Percentiles rank a stretch among this genome's conserved stretches.
Conservation (phyloP, 140 eudicot genomes). For the Erigeron philadelphicus region DNA sequence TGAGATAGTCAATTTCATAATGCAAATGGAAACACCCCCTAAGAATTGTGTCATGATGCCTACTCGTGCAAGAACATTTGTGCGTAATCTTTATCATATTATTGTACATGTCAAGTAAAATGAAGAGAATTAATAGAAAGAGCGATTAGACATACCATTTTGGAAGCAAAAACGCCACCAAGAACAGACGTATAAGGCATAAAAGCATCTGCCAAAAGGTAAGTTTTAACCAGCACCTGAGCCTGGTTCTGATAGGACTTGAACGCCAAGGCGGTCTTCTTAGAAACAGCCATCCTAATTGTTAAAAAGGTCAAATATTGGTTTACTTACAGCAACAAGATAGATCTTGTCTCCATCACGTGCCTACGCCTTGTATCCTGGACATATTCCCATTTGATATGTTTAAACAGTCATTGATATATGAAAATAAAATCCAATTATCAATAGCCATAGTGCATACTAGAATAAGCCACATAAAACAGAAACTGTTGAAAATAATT, state of each 20-base stretch:
- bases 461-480: background rate
- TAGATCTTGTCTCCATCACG: constrained; percentile 29
- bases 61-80: constrained; percentile 11
- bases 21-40: background rate
- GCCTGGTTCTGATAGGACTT: constrained; percentile 78
- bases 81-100: background rate
- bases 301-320: constrained; percentile 22
- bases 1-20: background rate
- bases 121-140: constrained; percentile 13
- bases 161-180: constrained; percentile 67
- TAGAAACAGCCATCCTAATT: constrained; percentile 42
- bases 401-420: background rate
- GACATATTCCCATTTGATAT: constrained; percentile 5
- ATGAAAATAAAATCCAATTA: background rate
- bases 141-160: constrained; percentile 49
- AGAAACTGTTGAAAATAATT: background rate
- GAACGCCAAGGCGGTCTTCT: constrained; percentile 49
- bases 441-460: background rate
- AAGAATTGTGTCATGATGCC: background rate
- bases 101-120: constrained; percentile 16
- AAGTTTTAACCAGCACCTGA: constrained; percentile 57
- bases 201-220: constrained; percentile 72
- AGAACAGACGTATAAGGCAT: constrained; percentile 75
- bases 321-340: constrained; percentile 26
- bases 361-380: constrained; percentile 30